Percentiles rank a stretch among this genome's conserved stretches.
These are phyloP conservation scores for Stemphylium lycopersici DNA, from an alignment of 2,329 filamentous ascomycete species.

Conservation along the genomic window DNA sequence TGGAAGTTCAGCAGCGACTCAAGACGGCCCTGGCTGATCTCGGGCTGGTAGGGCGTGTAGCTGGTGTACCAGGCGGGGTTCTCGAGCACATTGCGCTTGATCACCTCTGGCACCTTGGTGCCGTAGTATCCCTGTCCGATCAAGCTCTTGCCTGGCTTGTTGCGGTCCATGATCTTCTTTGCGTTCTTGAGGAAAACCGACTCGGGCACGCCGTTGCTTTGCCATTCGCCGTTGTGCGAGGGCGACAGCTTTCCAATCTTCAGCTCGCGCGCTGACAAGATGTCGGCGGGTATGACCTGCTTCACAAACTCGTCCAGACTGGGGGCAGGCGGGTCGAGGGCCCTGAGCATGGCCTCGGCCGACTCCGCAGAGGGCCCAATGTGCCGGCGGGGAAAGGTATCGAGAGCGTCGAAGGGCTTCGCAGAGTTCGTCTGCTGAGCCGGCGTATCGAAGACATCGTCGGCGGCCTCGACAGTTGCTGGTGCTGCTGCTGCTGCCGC, in stretches of 20 bases:
- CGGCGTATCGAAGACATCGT: constrained; percentile 40
- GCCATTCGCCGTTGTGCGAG: constrained; percentile 54
- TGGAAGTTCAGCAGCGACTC: constrained; percentile 96
- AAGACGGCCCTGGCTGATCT: constrained; percentile 93
- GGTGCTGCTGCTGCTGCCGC: constrained; percentile 19
- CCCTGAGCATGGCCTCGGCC: constrained; percentile 77
- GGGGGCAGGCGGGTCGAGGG: constrained; percentile 73
- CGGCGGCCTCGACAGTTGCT: constrained; percentile 30
- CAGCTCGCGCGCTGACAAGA: constrained; percentile 71
- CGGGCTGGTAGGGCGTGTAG: constrained; percentile 95
- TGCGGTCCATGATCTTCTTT: constrained; percentile 63
- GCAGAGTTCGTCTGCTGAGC: constrained; percentile 24
- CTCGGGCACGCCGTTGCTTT: constrained; percentile 56
- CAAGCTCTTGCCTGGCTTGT: constrained; percentile 69
- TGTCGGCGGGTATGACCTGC: constrained; percentile 81
- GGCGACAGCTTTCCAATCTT: constrained; percentile 52
- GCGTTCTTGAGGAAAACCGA: constrained; percentile 63
- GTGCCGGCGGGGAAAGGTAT: constrained; percentile 79
- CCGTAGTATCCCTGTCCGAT: constrained; percentile 90
- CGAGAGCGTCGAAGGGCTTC: constrained; percentile 54
- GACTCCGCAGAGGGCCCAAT: constrained; percentile 80
- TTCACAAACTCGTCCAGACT: constrained; percentile 82
- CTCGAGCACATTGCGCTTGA: constrained; percentile 90
- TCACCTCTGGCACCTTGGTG: constrained; percentile 85
- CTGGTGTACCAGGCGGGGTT: constrained; percentile 97